Conservation (phyloP, 495 filamentous ascomycete species). For the Trichoderma parareesei region DNA sequence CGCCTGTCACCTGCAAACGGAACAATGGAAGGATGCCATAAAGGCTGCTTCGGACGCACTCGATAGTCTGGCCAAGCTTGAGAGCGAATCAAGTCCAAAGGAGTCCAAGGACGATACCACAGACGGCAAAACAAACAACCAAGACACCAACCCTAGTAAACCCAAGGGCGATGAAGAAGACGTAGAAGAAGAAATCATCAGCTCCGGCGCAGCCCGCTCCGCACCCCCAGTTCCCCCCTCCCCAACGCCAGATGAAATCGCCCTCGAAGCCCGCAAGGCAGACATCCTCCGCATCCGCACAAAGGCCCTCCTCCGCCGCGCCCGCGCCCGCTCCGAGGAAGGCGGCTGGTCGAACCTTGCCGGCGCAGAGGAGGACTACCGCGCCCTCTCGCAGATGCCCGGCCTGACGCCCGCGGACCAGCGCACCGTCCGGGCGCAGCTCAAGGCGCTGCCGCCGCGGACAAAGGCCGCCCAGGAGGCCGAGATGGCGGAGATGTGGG, state of each 20-base stretch:
- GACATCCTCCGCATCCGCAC: constrained; percentile 70
- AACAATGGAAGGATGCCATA: constrained; percentile 78
- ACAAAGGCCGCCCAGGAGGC: constrained; percentile 70
- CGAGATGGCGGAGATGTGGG: constrained; percentile 95
- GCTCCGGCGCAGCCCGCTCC: constrained; percentile 42
- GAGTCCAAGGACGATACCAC: constrained; percentile 8
- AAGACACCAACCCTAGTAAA: too few relatives aligned
- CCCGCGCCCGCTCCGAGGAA: constrained; percentile 60
- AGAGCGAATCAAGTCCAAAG: constrained; percentile 16
- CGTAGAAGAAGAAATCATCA: constrained; percentile 49
- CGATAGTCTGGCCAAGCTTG: constrained; percentile 58
- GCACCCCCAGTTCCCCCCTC: constrained; percentile 30
- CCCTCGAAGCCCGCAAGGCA: constrained; percentile 31
- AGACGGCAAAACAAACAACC: constrained; percentile 30
- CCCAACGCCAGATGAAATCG: constrained; percentile 26
- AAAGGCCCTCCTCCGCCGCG: constrained; percentile 82
- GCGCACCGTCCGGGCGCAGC: constrained; percentile 55
- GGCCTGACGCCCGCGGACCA: constrained; percentile 56
- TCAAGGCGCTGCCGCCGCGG: constrained; percentile 53
- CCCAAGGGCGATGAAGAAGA: constrained; percentile 44
- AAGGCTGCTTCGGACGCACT: constrained; percentile 65
- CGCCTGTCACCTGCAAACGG: constrained; percentile 81
- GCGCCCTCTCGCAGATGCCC: constrained; percentile 42
- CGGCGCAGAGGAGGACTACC: constrained; percentile 73
- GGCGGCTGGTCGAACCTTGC: constrained; percentile 76